Base-by-base conservation (phyloP, 129 eudicot species). In the Flaveria brownii region DNA sequence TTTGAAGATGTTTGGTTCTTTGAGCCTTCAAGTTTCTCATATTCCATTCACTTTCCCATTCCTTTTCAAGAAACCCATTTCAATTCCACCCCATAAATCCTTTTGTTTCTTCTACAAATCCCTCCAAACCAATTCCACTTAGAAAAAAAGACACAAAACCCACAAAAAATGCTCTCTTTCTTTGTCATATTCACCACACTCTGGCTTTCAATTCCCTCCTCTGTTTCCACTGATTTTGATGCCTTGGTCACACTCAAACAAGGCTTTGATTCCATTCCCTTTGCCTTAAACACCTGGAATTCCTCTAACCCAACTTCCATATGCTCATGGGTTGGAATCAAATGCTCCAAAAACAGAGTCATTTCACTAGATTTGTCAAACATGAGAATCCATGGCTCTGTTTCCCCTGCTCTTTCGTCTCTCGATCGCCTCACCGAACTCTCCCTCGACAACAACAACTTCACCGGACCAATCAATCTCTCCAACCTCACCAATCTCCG, bases 241-340 rank as follows among this genome's bases (percentile, higher is more conserved):
- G 87, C 96, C 65, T 81, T 95, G 26, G 62, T 87, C 61, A 25
- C 88, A 5, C 87, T 95, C 62, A 95, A 87, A 81, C 83, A 82
- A 77, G 92, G 92, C 11, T 91, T 95, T 66, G 82, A 85, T 42
- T 60, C 73, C 83, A 60, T 88, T 71, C 80, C 74, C 23, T 81
- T 77, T 9, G 77, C 80, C 15, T 68, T 91, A 50, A n/a, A 43
- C 59, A 68, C 85, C 4, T 95, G 97, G 99, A 79, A 91, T 73
- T 60, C 92, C 60, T 84, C 96, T 2, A 85, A 87, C 72, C 87
- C 92, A 55, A 80, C 68, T 84, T 87, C 99, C 26, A 41, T 86
- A 71, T 95, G 99, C 67, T 89, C 97, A 43, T 95, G 99, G 99
- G 77, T 23, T 17, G 97, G 99, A 70, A 80, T 91, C 62, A 86